Evolutionary conservation across 345 rosid genomes (phyloP).

Genomic region (Cardamine chenopodiifolia): DNA sequence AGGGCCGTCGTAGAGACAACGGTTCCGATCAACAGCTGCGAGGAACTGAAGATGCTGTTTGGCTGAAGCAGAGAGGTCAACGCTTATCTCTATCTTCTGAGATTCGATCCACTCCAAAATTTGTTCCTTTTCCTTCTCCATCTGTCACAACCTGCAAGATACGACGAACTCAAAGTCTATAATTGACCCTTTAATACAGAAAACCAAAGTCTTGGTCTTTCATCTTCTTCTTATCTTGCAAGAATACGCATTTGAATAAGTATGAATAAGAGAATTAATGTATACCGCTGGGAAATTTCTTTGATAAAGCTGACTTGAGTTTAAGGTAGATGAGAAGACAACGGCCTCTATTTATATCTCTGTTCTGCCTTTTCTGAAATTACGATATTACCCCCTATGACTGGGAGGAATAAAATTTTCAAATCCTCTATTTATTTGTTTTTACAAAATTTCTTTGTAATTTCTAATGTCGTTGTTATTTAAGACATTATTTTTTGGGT

Average conservation of each 20-base stretch:
- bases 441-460: not conserved
- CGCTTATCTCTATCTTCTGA: slow-evolving; percentile 60
- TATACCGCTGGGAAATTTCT: slow-evolving; percentile 11
- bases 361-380: not conserved
- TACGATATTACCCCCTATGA: not conserved
- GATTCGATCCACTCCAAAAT: slow-evolving; percentile 74
- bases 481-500: not conserved
- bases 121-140: slow-evolving; percentile 51
- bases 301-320: slow-evolving; percentile 14
- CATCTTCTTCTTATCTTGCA: not conserved
- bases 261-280: slow-evolving; percentile 9
- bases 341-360: slow-evolving; percentile 13
- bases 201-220: not conserved
- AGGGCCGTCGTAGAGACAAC: slow-evolving; percentile 78
- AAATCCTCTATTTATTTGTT: not conserved
- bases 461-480: not conserved
- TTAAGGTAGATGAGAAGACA: slow-evolving; percentile 10
- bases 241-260: slow-evolving; percentile 17
- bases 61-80: slow-evolving; percentile 71
- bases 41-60: slow-evolving; percentile 79
- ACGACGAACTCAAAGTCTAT: not conserved
- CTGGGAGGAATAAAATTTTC: not conserved
- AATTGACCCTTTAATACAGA: not conserved
- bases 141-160: slow-evolving; percentile 29
- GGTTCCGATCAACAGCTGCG: slow-evolving; percentile 68